These are phyloP conservation scores for Amaranthus hypochondriacus DNA, from an alignment of 148 eudicot genomes.

Conservation along the genomic window DNA sequence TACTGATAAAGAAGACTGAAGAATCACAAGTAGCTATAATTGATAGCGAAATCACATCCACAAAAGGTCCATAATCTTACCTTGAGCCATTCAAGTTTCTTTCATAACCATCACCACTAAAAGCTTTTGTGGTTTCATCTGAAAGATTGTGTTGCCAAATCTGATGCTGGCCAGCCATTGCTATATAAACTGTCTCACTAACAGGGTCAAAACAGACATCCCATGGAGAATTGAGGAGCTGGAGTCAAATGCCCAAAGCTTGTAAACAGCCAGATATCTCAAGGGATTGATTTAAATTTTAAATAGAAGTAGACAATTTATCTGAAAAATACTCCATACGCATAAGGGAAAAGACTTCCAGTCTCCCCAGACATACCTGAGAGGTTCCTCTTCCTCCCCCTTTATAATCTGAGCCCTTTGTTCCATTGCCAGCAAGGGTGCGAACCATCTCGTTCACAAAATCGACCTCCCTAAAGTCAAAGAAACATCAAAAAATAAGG, in stretches of 20 bases:
- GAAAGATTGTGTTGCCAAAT: constrained; percentile 72
- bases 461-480: constrained; percentile 65
- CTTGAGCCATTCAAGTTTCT: constrained; percentile 91
- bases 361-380: constrained; percentile 57
- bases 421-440: constrained; percentile 95
- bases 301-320: constrained; percentile 15
- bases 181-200: constrained; percentile 69
- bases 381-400: constrained; percentile 76
- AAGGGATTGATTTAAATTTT: neutral
- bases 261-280: constrained; percentile 7
- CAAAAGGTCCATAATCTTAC: constrained; percentile 26
- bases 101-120: constrained; percentile 96
- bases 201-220: constrained; percentile 83
- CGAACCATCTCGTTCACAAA: constrained; percentile 80
- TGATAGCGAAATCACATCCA: neutral
- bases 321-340: neutral
- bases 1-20: neutral
- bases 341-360: neutral
- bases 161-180: constrained; percentile 99
- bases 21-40: neutral
- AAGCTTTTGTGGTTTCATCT: constrained; percentile 60
- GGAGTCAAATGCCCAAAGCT: constrained; percentile 25
- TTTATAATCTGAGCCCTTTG: constrained; percentile 88
- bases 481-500: neutral
- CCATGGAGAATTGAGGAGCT: constrained; percentile 99